These are phyloP conservation scores for Butyriboletus loyo DNA, from an alignment of 768 basidiomycete genomes.

Conservation along the genomic window DNA sequence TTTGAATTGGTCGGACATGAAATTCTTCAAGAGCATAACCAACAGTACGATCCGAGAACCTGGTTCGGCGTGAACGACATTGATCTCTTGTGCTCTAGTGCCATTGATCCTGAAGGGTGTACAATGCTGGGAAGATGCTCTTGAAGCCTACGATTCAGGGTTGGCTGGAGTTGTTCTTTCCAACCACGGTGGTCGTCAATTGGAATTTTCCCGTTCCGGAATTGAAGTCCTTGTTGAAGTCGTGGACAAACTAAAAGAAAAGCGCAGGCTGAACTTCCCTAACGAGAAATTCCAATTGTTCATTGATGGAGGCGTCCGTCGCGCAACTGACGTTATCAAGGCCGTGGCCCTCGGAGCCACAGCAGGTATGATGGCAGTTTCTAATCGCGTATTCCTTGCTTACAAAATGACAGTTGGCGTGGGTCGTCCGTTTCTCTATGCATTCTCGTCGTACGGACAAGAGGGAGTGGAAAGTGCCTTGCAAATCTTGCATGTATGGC, in stretches of 20 bases:
- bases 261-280: constrained; percentile 68
- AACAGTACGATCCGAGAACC: constrained; percentile 40
- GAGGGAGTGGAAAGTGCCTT: constrained; percentile 85
- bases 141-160: constrained; percentile 76
- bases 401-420: constrained; percentile 57
- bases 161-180: constrained; percentile 79
- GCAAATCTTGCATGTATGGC: constrained; percentile 66
- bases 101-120: constrained; percentile 90
- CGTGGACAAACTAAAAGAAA: constrained; percentile 62
- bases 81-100: constrained; percentile 47
- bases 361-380: constrained; percentile 47
- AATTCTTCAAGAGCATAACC: constrained; percentile 76
- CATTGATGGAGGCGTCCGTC: constrained; percentile 91
- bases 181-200: constrained; percentile 79
- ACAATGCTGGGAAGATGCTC: constrained; percentile 85
- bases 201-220: constrained; percentile 82
- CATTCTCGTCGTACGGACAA: constrained; percentile 84
- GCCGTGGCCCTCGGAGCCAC: constrained; percentile 88
- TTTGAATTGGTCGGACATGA: constrained; percentile 68
- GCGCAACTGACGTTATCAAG: constrained; percentile 88
- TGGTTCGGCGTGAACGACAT: not conserved
- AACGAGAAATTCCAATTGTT: constrained; percentile 81
- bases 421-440: constrained; percentile 84
- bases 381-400: not conserved
- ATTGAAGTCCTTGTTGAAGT: constrained; percentile 90